Base-by-base conservation (phyloP, 2,329 filamentous ascomycete genomes). In the Arthrinium phaeospermum region DNA sequence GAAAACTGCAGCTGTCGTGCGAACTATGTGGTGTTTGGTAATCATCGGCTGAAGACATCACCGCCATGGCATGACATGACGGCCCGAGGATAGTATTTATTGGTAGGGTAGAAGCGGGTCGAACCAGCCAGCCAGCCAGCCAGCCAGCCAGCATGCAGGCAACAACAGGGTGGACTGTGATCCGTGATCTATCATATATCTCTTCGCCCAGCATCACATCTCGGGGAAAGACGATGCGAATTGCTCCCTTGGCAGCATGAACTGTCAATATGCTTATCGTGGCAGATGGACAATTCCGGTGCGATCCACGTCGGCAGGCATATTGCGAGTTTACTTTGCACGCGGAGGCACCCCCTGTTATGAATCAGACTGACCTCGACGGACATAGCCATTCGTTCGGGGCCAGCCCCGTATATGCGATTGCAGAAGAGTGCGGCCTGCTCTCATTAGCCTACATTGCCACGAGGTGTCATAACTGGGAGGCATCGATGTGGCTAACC, bases 191-290 rank as follows among this genome's bases (percentile, higher is more conserved):
- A 19, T 64, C 57, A 64, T 41, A 64, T 64, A 4, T 61, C 30
- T 41, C 57, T 64, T 64, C 19, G 22, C 57, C 22, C 22, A 37
- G 34, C 22, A 64, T 64, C 57, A 19, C 57, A 41, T 41, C 22
- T 64, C 34, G 34, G 30, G 30, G 57, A 64, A 64, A 41, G 57
- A 12, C 57, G 34, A 64, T 64, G 57, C 57, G 57, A 22, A 22
- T 41, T 64, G 34, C 22, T 64, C 57, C n/a, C 57, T 64, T 37
- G 57, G 57, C 57, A 41, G 57, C 57, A 64, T 64, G 57, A 41
- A 64, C 34, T 41, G 57, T 64, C 57, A 30, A 13, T 64, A 64
- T 64, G 57, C 57, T 64, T 64, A 64, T 64, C 34, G 57, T 64
- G 22, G 34, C 57, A n/a, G 30, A 64, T 41, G 19, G 34, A 64